These are phyloP conservation scores for Acer negundo DNA, from an alignment of 345 rosid genomes.

Conservation along the genomic window DNA sequence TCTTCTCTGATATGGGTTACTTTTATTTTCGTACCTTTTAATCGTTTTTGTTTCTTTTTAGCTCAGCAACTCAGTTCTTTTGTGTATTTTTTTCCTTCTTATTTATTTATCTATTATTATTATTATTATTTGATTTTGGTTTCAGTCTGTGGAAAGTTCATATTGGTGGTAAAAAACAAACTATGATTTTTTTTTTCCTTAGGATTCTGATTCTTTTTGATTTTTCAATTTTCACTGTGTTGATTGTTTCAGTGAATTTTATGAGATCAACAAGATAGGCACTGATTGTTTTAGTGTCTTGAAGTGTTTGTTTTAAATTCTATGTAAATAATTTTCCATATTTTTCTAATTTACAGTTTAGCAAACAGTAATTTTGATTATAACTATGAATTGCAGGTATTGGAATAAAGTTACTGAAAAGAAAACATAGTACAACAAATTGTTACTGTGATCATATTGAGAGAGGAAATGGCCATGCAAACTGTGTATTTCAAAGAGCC, in stretches of 20 bases:
- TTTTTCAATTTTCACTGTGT: background rate
- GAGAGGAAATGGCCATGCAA: slow-evolving; percentile 72
- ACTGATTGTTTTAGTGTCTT: background rate
- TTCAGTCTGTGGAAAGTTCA: slow-evolving; percentile 4
- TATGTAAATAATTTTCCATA: background rate
- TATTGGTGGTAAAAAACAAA: background rate
- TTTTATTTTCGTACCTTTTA: background rate
- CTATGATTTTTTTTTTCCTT: background rate
- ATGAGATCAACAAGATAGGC: background rate
- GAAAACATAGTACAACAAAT: slow-evolving; percentile 17
- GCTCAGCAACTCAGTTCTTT: slow-evolving; percentile 26
- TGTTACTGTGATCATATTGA: slow-evolving; percentile 15
- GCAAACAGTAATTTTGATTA: slow-evolving; percentile 19
- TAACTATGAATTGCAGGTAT: slow-evolving; percentile 34
- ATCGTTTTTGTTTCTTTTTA: background rate
- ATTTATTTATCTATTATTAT: background rate
- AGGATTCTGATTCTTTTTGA: background rate
- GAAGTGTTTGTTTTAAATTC: background rate
- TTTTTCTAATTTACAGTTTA: slow-evolving; percentile 14
- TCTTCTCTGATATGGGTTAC: background rate
- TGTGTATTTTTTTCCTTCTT: slow-evolving; percentile 18
- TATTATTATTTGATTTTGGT: background rate
- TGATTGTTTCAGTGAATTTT: slow-evolving; percentile 8
- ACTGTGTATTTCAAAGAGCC: slow-evolving; percentile 62
- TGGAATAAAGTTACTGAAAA: slow-evolving; percentile 17